Conservation (phyloP, 768 basidiomycete genomes). For the Calocera cornea region DNA sequence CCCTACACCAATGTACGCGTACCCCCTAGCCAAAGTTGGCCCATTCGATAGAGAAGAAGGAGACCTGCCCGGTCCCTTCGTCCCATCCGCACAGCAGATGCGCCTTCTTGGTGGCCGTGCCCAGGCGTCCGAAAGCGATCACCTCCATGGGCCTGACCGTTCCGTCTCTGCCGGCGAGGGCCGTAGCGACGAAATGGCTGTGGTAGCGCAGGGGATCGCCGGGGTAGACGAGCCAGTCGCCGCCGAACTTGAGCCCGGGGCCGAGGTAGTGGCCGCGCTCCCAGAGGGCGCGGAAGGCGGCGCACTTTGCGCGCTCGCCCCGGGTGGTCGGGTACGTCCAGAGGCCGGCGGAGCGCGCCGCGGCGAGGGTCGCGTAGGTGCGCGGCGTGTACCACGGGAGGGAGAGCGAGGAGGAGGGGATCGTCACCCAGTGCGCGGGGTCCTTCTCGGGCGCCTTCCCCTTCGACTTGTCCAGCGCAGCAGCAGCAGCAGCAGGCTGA, state of each 20-base stretch:
- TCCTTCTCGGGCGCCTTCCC: conserved; percentile 2
- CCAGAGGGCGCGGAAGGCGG: conserved; percentile 69
- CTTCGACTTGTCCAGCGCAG: background rate
- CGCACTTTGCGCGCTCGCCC: conserved; percentile 59
- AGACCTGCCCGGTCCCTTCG: conserved; percentile 47
- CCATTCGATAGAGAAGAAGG: conserved; percentile 79
- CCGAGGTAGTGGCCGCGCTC: conserved; percentile 78
- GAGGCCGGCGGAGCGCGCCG: conserved; percentile 51
- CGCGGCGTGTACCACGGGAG: conserved; percentile 52
- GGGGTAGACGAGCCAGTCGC: conserved; percentile 92
- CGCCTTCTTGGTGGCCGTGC: conserved; percentile 94
- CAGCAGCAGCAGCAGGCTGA: background rate
- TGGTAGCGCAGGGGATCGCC: conserved; percentile 35
- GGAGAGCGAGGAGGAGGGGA: conserved; percentile 49
- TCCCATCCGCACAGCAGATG: conserved; percentile 87
- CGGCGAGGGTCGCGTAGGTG: conserved; percentile 42
- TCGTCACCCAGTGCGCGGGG: conserved; percentile 23
- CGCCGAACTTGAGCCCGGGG: conserved; percentile 84
- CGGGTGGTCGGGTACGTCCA: conserved; percentile 63
- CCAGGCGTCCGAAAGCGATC: conserved; percentile 86
- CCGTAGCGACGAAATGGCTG: background rate
- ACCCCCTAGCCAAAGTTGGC: conserved; percentile 61
- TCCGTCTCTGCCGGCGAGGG: conserved; percentile 13
- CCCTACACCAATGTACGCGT: background rate
- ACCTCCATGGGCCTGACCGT: conserved; percentile 78